A percentile compares a stretch with the other conserved stretches of the same genome.
phyloP scores from a whole-genome alignment of 1,284 basidiomycete species.

The Malassezia cuniculi region DNA sequence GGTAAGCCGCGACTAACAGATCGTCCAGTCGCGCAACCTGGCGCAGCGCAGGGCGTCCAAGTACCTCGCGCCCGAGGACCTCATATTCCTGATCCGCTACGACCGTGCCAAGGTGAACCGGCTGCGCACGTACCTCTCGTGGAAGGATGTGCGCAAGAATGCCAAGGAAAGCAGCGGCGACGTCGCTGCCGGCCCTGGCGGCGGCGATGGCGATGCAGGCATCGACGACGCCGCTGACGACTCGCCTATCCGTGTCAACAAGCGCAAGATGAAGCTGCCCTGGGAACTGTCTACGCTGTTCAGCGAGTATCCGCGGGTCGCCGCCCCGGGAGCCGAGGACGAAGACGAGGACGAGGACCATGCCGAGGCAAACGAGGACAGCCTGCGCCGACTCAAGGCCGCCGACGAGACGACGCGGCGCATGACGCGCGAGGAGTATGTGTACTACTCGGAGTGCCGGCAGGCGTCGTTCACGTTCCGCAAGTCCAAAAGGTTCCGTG shows the following conservation, averaged over 20 bases:
- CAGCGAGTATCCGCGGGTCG: constrained; percentile 47
- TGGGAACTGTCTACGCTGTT: constrained; percentile 92
- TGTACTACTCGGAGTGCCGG: constrained; percentile 90
- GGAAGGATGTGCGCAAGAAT: constrained; percentile 93
- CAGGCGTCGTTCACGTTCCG: constrained; percentile 94
- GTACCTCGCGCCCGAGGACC: constrained; percentile 77
- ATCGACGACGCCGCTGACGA: constrained; percentile 18
- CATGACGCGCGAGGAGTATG: constrained; percentile 94
- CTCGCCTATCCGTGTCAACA: constrained; percentile 64
- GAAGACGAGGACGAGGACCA: constrained; percentile 79
- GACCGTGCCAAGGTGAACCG: constrained; percentile 89
- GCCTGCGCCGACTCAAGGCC: constrained; percentile 65
- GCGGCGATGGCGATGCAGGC: constrained; percentile 16
- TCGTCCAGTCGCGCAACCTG: constrained; percentile 73
- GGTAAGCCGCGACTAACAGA: constrained; percentile 55
- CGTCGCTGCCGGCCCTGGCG: constrained; percentile 57
- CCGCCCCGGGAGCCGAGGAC: constrained; percentile 60
- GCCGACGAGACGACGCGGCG: constrained; percentile 85
- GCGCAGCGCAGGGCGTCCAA: constrained; percentile 70
- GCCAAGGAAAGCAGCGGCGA: constrained; percentile 62
- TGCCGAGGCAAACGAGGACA: constrained; percentile 87
- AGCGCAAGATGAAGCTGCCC: constrained; percentile 84
- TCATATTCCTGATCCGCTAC: constrained; percentile 89
- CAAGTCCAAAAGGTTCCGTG: constrained; percentile 79
- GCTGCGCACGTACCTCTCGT: constrained; percentile 81